Percentiles rank a stretch among this genome's conserved stretches.
phyloP scores from a whole-genome alignment of 2,329 filamentous ascomycete genomes.

The Fusarium liriodendri region DNA sequence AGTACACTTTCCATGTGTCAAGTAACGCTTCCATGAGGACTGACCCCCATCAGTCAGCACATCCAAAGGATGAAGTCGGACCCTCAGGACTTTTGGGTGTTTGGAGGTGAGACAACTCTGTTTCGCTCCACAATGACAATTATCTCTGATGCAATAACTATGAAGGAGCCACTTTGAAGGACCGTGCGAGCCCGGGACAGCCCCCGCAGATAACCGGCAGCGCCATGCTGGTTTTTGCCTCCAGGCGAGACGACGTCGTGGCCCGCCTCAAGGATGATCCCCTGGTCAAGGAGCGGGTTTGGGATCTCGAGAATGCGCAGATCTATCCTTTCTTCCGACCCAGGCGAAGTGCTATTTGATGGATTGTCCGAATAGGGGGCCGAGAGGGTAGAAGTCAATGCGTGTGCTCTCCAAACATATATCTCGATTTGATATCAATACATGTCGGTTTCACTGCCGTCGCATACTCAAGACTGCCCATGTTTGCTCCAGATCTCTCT shows the following conservation, averaged over 20 bases:
- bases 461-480: background rate
- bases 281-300: constrained; percentile 3
- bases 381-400: background rate
- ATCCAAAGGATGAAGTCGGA: constrained; percentile 7
- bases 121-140: background rate
- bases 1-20: background rate
- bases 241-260: background rate
- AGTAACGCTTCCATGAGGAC: background rate
- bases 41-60: constrained; percentile 3
- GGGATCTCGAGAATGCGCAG: constrained; percentile 11
- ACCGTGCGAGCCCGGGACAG: background rate
- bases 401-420: background rate
- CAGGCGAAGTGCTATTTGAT: background rate
- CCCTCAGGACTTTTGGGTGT: constrained; percentile 12
- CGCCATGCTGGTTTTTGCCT: constrained; percentile 9
- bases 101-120: constrained; percentile 4
- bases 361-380: background rate
- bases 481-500: background rate
- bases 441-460: background rate
- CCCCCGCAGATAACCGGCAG: constrained; percentile 13
- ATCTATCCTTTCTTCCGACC: constrained; percentile 14
- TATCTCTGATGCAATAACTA: background rate
- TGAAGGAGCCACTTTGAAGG: constrained; percentile 13
- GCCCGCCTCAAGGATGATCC: constrained; percentile 10
- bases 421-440: background rate